Percentiles rank a stretch among this genome's conserved stretches.
Conservation (phyloP, 2,329 filamentous ascomycete genomes). For the Lojkania enalia region DNA sequence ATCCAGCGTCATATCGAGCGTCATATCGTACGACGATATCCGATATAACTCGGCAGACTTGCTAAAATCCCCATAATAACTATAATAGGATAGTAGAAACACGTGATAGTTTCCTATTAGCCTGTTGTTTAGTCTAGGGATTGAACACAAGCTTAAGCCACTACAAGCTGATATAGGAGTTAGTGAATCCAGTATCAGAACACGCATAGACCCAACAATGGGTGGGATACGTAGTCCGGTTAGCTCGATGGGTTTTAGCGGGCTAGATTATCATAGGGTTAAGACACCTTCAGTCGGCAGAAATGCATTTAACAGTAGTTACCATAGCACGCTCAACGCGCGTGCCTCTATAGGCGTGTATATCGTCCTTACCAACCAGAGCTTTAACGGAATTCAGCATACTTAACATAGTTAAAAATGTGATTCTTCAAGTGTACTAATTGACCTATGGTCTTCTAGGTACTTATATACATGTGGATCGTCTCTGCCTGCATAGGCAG, state of each 20-base stretch:
- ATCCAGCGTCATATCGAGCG: too few relatives aligned
- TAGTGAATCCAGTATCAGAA: slow-evolving; percentile 16
- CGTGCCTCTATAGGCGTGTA: not conserved
- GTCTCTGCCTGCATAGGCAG: too few relatives aligned
- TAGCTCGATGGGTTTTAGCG: slow-evolving; percentile 13
- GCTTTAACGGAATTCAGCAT: not conserved
- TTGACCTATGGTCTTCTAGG: too few relatives aligned
- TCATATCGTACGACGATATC: too few relatives aligned
- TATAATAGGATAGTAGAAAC: too few relatives aligned
- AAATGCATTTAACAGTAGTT: slow-evolving; percentile 15
- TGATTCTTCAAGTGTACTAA: not conserved
- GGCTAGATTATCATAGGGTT: slow-evolving; percentile 16
- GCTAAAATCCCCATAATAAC: too few relatives aligned
- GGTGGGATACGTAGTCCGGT: slow-evolving; percentile 6
- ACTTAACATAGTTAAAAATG: not conserved
- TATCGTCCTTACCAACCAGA: not conserved
- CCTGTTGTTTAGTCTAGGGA: slow-evolving; percentile 32
- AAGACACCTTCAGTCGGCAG: slow-evolving; percentile 14
- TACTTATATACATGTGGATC: too few relatives aligned
- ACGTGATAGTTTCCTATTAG: slow-evolving; percentile 17
- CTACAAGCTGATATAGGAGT: slow-evolving; percentile 38
- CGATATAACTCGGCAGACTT: too few relatives aligned
- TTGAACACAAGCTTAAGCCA: slow-evolving; percentile 40
- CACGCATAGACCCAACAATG: slow-evolving; percentile 16
- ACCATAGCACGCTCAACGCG: slow-evolving; percentile 1